These are phyloP conservation scores for Epichloe uncinata DNA, from an alignment of 2,329 filamentous ascomycete genomes.

Conservation along the genomic window DNA sequence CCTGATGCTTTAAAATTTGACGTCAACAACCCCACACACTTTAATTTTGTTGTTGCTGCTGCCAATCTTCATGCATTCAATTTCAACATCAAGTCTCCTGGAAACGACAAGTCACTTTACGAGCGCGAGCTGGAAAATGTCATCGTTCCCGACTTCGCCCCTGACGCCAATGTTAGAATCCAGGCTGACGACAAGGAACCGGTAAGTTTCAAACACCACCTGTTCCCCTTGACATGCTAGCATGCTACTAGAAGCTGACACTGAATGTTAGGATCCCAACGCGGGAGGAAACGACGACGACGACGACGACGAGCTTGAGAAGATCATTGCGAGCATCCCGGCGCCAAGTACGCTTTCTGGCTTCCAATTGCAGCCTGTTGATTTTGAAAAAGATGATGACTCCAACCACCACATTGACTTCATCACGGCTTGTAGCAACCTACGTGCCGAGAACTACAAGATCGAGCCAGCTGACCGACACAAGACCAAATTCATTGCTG, in stretches of 20 bases:
- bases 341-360: slow-evolving; percentile 68
- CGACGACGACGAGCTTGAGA: slow-evolving; percentile 69
- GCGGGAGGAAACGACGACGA: slow-evolving; percentile 60
- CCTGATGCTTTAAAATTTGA: slow-evolving; percentile 88
- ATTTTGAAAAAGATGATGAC: slow-evolving; percentile 98
- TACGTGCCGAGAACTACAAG: slow-evolving; percentile 96
- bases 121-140: slow-evolving; percentile 73
- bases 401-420: slow-evolving; percentile 98
- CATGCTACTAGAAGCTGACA: background rate
- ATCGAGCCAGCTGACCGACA: slow-evolving; percentile 85
- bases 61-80: slow-evolving; percentile 96
- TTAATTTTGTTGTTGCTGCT: slow-evolving; percentile 74
- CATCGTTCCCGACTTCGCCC: slow-evolving; percentile 90
- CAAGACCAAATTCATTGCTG: slow-evolving; percentile 99
- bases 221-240: background rate
- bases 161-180: slow-evolving; percentile 85
- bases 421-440: slow-evolving; percentile 92
- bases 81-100: slow-evolving; percentile 86
- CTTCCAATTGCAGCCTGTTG: slow-evolving; percentile 81
- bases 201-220: slow-evolving; percentile 26
- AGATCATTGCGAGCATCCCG: slow-evolving; percentile 60
- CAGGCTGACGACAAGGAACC: slow-evolving; percentile 92
- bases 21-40: slow-evolving; percentile 69
- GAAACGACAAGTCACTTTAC: slow-evolving; percentile 55
- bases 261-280: slow-evolving; percentile 56